Evolutionary conservation across 495 filamentous ascomycete genomes (phyloP), one percentile per base, ranked within the genome.

Genomic region (Sabuloglossum arenarium): DNA sequence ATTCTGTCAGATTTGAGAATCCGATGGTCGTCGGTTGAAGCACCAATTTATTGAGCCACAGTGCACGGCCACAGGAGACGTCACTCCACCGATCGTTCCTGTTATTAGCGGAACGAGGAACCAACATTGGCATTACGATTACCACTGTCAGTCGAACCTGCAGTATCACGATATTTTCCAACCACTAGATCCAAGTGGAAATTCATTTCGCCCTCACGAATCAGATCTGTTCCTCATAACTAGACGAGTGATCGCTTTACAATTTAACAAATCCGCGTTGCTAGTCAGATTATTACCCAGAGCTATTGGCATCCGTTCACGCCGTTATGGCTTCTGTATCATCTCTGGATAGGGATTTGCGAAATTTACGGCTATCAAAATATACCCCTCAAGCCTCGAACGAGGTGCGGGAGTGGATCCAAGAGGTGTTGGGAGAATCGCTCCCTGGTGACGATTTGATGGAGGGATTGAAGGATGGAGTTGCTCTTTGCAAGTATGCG

Each of bases 341-440:
- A 47, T 94, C 88, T 57, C 71, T 99, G 32, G 93, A 99, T 65
- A 88, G 88, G 67, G 93, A 99, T 74, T 75, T 99, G 79, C 85
- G 84, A 72, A 89, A 82, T 66, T 66, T 95, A 72, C 90, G 93
- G 67, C 70, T 95, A 63, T 85, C 85, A 39, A 88, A 90, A 70
- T 97, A 96, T 73, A 97, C 91, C 24, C 86, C 89, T 25, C 79
- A 84, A 62, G 91, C 90, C 53, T 88, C 88, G 49, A 83, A 87
- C 55, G 88, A 95, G 70, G 84, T 82, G 8, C 77, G 79, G 53
- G 70, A 77, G 60, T 99, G 91, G 87, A 89, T 99, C 59, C 86
- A 94, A 66, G 78, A 80, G 34, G 73, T 83, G 12, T 68, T 94
- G n/a, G 82, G 80, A 54, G 80, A 85, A 61, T 75, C 73, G 37